A percentile compares a stretch with the other conserved stretches of the same genome.
Evolutionary conservation across 352 stramenopile genomes (phyloP).

Genomic region (Phytophthora niederhauseri): DNA sequence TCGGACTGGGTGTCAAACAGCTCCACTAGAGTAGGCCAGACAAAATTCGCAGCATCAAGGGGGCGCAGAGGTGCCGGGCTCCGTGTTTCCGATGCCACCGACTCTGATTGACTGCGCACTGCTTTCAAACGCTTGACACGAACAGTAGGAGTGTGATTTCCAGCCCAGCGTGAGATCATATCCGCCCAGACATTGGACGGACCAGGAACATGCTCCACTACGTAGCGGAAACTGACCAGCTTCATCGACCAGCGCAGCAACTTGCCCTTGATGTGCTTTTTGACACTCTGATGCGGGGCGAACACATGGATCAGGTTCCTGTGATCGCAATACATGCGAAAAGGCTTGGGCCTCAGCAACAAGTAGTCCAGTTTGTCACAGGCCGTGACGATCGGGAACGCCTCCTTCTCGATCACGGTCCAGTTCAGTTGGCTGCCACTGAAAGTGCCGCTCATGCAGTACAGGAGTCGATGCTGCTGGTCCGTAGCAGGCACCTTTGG

Average conservation of each 20-base stretch:
- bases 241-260: conserved; percentile 13
- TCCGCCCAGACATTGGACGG: conserved; percentile 20
- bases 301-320: conserved; percentile 12
- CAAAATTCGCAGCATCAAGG: background rate
- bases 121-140: background rate
- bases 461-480: background rate
- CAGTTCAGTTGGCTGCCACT: background rate
- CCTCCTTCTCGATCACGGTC: conserved; percentile 6
- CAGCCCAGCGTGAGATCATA: conserved; percentile 11
- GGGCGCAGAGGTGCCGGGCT: background rate
- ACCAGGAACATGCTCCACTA: conserved; percentile 10
- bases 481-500: background rate
- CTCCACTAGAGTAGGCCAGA: background rate
- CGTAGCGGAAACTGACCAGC: conserved; percentile 19
- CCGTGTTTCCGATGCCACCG: background rate
- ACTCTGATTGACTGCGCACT: background rate
- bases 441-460: conserved; percentile 6
- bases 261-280: conserved; percentile 18
- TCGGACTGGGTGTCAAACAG: background rate
- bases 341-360: conserved; percentile 1
- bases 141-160: background rate
- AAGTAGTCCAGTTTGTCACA: conserved; percentile 16
- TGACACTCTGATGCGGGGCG: conserved; percentile 1
- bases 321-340: conserved; percentile 8
- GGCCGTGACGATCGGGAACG: background rate